These are phyloP conservation scores for Quaeritorhiza haematococci DNA, from an alignment of 371 early-diverging fungal genomes.

Conservation along the genomic window DNA sequence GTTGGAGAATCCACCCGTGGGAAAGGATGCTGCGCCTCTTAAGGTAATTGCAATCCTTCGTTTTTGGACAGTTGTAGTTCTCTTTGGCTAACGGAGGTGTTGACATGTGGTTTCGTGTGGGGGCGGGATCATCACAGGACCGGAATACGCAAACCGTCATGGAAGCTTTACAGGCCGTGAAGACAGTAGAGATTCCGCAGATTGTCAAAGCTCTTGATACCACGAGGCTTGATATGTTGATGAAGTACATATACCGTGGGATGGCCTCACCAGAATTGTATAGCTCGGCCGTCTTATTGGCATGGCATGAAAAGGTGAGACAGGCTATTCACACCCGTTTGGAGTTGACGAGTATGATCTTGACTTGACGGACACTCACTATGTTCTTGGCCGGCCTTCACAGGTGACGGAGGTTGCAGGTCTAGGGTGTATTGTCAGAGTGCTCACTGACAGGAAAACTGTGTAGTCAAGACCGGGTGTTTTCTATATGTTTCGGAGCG, in stretches of 20 bases:
- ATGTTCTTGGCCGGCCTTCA: not conserved
- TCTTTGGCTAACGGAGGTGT: not conserved
- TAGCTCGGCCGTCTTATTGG: conserved; percentile 72
- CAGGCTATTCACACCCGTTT: not conserved
- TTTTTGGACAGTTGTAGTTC: not conserved
- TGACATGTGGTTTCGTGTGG: not conserved
- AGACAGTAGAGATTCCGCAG: conserved; percentile 60
- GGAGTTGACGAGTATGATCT: not conserved
- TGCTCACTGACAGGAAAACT: conserved; percentile 79
- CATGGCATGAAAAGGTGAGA: conserved; percentile 88
- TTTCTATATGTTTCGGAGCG: not conserved
- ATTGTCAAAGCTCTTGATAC: conserved; percentile 54
- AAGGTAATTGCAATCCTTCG: conserved; percentile 54
- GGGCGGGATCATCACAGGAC: conserved; percentile 37
- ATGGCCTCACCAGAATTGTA: conserved; percentile 81
- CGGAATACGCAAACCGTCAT: conserved; percentile 70
- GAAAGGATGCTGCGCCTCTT: conserved; percentile 56
- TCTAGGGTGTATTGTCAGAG: conserved; percentile 80
- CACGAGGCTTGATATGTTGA: conserved; percentile 70
- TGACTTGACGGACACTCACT: not conserved
- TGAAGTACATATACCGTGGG: conserved; percentile 89
- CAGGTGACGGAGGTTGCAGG: conserved; percentile 81
- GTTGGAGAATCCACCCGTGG: conserved; percentile 83
- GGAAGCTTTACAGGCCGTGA: conserved; percentile 69
- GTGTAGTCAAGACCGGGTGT: conserved; percentile 36